A percentile compares a stretch with the other conserved stretches of the same genome.
These are phyloP conservation scores for Alternaria triticimaculans DNA, from an alignment of 2,329 filamentous ascomycete genomes.

Conservation along the genomic window DNA sequence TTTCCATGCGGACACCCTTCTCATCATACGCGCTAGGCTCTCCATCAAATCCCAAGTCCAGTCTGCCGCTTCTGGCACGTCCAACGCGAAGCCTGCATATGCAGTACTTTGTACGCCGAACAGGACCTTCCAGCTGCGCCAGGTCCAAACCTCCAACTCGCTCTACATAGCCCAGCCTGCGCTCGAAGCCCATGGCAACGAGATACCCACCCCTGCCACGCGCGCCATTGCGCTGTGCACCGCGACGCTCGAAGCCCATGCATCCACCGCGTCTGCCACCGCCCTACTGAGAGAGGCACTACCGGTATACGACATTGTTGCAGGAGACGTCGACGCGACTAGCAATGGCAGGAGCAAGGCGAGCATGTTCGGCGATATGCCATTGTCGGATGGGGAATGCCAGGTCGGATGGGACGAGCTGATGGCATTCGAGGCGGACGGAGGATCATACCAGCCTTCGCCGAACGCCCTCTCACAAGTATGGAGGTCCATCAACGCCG, in stretches of 20 bases:
- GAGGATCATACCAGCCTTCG: conserved; percentile 55
- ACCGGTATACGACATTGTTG: conserved; percentile 48
- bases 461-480: conserved; percentile 55
- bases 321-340: conserved; percentile 33
- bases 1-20: conserved; percentile 24
- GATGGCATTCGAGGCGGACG: conserved; percentile 59
- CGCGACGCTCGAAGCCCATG: conserved; percentile 53
- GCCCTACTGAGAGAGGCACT: conserved; percentile 47
- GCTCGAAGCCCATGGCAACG: conserved; percentile 47
- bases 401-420: conserved; percentile 58
- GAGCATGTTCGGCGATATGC: conserved; percentile 57
- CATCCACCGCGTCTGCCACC: conserved; percentile 43
- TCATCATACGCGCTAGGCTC: conserved; percentile 40
- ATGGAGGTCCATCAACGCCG: conserved; percentile 56
- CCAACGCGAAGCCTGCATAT: conserved; percentile 49
- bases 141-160: conserved; percentile 71
- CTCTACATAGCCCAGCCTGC: conserved; percentile 60
- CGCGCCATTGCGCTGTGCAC: conserved; percentile 54
- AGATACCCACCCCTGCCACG: conserved; percentile 42
- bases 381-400: conserved; percentile 61
- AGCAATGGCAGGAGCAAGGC: conserved; percentile 45
- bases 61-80: conserved; percentile 23
- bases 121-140: conserved; percentile 65
- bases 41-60: conserved; percentile 45
- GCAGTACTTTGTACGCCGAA: conserved; percentile 66